phyloP scores from a whole-genome alignment of 805 yeast genomes.

The Brettanomyces nanus region DNA sequence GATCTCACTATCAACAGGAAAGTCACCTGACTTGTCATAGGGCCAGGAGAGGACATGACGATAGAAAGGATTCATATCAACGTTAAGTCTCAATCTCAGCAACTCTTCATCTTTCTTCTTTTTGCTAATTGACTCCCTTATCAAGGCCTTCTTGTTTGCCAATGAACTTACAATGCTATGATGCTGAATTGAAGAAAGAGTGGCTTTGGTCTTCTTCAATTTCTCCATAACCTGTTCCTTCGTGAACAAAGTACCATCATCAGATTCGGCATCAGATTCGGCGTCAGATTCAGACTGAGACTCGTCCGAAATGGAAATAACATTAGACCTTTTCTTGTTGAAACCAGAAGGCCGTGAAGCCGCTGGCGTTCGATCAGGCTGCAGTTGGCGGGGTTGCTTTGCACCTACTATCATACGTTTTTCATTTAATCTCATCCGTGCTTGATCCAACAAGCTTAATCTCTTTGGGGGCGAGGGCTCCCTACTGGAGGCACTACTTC shows the following conservation, averaged over 20 bases:
- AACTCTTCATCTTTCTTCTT: conserved; percentile 58
- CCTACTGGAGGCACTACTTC: not conserved
- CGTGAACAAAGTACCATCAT: conserved; percentile 34
- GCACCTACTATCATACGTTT: too few relatives aligned
- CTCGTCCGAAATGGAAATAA: too few relatives aligned
- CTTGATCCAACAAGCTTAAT: conserved; percentile 19
- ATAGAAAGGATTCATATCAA: conserved; percentile 71
- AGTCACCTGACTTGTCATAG: conserved; percentile 45
- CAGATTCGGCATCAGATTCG: conserved; percentile 29
- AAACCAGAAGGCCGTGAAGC: conserved; percentile 49
- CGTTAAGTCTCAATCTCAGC: conserved; percentile 73
- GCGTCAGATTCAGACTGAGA: conserved; percentile 11
- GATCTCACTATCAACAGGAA: conserved; percentile 43
- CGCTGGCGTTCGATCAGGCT: conserved; percentile 30
- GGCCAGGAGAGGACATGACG: conserved; percentile 68
- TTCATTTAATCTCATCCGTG: conserved; percentile 20
- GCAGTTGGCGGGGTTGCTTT: conserved; percentile 3
- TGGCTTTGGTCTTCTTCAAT: conserved; percentile 17
- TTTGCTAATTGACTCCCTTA: conserved; percentile 25
- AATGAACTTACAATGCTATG: conserved; percentile 10
- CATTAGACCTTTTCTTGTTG: conserved; percentile 22
- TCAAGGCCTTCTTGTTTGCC: conserved; percentile 14
- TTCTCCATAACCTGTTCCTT: conserved; percentile 28
- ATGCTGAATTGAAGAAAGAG: conserved; percentile 22
- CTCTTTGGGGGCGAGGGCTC: conserved; percentile 16